Evolutionary conservation across 129 eudicot species (phyloP).

Genomic region (Pulicaria dysenterica): DNA sequence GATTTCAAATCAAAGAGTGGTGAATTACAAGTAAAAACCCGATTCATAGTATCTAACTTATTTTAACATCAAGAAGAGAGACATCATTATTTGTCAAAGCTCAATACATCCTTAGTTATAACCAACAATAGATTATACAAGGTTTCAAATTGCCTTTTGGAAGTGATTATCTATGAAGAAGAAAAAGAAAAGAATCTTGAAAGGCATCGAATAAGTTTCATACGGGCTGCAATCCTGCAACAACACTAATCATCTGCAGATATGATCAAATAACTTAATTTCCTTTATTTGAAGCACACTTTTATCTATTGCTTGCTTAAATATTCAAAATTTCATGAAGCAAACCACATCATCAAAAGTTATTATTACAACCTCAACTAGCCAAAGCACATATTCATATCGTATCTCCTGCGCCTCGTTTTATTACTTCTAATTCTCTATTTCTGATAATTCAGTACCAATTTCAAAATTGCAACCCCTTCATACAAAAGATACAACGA

Average conservation of each 20-base stretch:
- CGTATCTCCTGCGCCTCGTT: neutral
- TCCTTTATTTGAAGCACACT: neutral
- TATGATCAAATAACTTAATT: neutral
- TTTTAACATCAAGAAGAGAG: neutral
- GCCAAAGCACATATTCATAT: neutral
- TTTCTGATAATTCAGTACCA: neutral
- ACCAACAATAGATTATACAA: neutral
- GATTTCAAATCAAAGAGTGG: neutral
- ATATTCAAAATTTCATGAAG: neutral
- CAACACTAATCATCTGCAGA: neutral
- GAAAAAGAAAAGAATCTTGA: neutral
- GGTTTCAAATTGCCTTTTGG: neutral
- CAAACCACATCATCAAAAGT: neutral
- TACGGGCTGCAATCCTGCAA: neutral
- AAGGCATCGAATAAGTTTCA: neutral
- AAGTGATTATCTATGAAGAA: neutral
- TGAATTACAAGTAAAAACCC: neutral
- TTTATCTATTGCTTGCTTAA: neutral
- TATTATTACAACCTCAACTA: slow-evolving; percentile 12
- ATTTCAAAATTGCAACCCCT: neutral
- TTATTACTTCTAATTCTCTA: neutral
- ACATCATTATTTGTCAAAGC: neutral
- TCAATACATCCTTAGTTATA: neutral
- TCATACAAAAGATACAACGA: neutral
- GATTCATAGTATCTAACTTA: neutral